Evolutionary conservation across 768 basidiomycete genomes (phyloP), one percentile per base, ranked within the genome.

Genomic region (Sarcodon sp.): DNA sequence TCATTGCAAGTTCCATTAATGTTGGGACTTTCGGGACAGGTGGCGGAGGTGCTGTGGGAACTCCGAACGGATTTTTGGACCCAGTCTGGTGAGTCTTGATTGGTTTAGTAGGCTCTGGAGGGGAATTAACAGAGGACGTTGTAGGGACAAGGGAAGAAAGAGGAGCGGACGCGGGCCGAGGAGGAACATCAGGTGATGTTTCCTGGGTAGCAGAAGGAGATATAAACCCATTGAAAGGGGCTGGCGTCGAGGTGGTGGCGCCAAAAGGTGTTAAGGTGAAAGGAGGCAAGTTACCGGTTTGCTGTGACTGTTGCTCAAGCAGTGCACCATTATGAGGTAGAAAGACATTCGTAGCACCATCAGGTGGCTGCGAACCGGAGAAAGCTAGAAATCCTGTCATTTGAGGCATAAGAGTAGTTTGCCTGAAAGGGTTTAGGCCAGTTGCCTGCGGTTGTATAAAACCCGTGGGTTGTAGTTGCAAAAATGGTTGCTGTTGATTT

Each of bases 61-160:
- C 76, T 6, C 91, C 93, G 53, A 99, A 99, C 3, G 96, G 96
- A 71, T 99, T 99, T 55, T 79, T 81, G 6, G 89, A 88, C 27
- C 96, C 94, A 3, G 96, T 99, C 61, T 85, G 80, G 61, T 98
- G 93, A 6, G 91, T 73, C 15, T 16, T 27, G 13, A 41, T 7
- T 15, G 39, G 4, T 56, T 79, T 81, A 27, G 97, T 73, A 6
- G 80, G 79, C 35, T 73, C 71, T 4, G 73, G 73, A 6, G 54
- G 50, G 2, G 72, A 66, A 6, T 58, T 57, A 15, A 44, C 21
- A 13, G 47, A 13, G 32, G 60, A 53, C 31, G 66, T 56, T 38
- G 47, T 58, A 48, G 57, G 55, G 5, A 27, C 21, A 27, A 68
- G 56, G 13, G 69, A 65, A 4, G 72, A 73, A 16, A 83, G 69